Evolutionary conservation across 305 asterid species (phyloP).

Genomic region (Fraxinus platypoda): DNA sequence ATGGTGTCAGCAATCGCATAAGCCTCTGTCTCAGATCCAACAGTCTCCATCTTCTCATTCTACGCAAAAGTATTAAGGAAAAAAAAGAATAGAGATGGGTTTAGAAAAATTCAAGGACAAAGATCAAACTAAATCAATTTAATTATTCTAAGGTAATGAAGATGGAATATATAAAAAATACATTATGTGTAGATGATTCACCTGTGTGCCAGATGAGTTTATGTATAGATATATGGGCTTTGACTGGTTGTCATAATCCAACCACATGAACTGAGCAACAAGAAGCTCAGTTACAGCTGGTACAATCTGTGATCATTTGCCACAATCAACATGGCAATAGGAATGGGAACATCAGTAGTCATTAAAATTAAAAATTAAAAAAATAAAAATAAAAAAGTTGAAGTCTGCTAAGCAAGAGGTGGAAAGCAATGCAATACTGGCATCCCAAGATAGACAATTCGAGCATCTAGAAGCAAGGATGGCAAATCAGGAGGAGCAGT

Average conservation of each 20-base stretch:
- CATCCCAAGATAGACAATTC: constrained; percentile 94
- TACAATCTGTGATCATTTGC: constrained; percentile 57
- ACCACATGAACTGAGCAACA: constrained; percentile 81
- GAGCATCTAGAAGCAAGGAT: constrained; percentile 80
- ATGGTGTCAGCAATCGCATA: constrained; percentile 76
- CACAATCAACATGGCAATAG: neutral
- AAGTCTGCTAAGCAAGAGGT: constrained; percentile 15
- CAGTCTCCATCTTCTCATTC: constrained; percentile 78
- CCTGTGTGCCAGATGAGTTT: constrained; percentile 93
- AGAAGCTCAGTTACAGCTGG: constrained; percentile 89
- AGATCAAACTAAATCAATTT: neutral
- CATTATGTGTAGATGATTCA: constrained; percentile 23
- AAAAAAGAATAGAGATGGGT: constrained; percentile 1
- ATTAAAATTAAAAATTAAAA: neutral
- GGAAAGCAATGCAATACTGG: constrained; percentile 52
- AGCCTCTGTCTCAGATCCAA: constrained; percentile 92
- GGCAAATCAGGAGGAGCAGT: constrained; percentile 96
- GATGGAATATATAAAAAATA: neutral
- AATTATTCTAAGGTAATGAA: neutral
- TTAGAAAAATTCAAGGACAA: neutral
- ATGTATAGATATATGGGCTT: constrained; percentile 87
- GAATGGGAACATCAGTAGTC: neutral
- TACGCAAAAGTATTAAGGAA: constrained; percentile 12
- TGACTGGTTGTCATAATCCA: constrained; percentile 67
- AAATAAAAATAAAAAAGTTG: neutral